Evolutionary conservation across 139 green algal species (phyloP).

Genomic region (Coccomyxa sp.): DNA sequence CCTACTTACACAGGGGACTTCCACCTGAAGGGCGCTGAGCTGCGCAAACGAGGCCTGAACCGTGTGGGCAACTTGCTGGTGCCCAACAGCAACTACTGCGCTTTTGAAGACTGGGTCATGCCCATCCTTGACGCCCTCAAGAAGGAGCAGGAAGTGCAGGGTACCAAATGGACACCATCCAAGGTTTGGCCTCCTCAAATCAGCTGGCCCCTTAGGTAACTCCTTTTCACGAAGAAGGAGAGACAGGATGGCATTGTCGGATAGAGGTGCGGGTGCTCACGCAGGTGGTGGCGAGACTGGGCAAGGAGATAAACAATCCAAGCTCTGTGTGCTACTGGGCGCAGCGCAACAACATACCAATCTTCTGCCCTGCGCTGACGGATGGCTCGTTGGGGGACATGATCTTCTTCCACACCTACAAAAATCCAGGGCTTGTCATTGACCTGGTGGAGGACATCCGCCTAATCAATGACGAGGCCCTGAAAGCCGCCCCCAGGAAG

Average conservation of each 20-base stretch:
- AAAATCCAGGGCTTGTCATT: constrained; percentile 64
- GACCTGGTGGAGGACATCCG: constrained; percentile 67
- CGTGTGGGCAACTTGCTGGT: constrained; percentile 98
- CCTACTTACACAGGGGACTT: constrained; percentile 94
- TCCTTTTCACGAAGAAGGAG: no score
- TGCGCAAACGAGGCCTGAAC: constrained; percentile 85
- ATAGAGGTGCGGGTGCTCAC: not conserved
- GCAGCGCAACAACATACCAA: constrained; percentile 83
- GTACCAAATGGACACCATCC: constrained; percentile 88
- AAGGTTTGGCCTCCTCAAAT: constrained; percentile 39
- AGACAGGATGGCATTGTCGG: not conserved
- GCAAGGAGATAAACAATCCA: constrained; percentile 85
- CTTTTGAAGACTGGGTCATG: constrained; percentile 99
- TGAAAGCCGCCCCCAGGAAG: constrained; percentile 73
- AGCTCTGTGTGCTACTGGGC: constrained; percentile 93
- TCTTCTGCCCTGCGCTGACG: constrained; percentile 94
- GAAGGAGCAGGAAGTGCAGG: constrained; percentile 81
- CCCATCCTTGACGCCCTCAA: constrained; percentile 92
- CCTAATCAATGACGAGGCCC: constrained; percentile 88
- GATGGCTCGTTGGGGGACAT: constrained; percentile 95
- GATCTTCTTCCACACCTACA: constrained; percentile 98
- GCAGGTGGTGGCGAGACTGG: constrained; percentile 72
- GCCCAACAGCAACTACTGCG: constrained; percentile 99
- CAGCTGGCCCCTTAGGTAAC: not conserved
- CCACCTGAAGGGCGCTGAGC: constrained; percentile 73